Conservation (phyloP, 148 eudicot species). For the Nyssa sinensis region DNA sequence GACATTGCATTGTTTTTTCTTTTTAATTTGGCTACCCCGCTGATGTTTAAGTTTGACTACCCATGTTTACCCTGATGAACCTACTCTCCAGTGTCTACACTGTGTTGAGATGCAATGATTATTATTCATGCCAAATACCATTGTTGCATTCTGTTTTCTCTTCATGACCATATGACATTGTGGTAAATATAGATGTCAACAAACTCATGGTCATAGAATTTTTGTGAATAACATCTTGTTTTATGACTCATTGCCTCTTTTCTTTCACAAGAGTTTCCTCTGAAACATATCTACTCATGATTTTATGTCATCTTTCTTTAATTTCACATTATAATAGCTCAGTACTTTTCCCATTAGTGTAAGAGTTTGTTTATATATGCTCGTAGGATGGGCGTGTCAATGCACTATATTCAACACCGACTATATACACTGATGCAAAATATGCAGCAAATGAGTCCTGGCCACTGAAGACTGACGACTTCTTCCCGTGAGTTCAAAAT, state of each 20-base stretch:
- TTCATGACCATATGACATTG: no score
- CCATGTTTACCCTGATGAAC: background rate
- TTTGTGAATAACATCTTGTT: conserved; percentile 3
- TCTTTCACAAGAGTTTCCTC: background rate
- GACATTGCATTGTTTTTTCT: no score
- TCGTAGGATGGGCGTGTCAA: conserved; percentile 96
- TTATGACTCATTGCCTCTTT: background rate
- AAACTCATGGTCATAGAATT: background rate
- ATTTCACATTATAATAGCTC: no score
- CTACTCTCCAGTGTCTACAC: no score
- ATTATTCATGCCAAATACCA: no score
- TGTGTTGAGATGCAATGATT: background rate
- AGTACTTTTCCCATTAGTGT: no score
- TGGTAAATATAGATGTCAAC: no score
- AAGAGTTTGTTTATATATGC: conserved; percentile 1
- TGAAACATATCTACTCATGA: background rate
- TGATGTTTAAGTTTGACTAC: background rate
- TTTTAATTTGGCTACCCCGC: background rate
- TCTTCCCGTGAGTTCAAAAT: conserved; percentile 78
- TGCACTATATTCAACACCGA: conserved; percentile 91
- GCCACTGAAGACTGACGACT: conserved; percentile 91
- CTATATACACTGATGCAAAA: conserved; percentile 93
- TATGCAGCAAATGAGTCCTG: conserved; percentile 60
- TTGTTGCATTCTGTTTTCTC: no score
- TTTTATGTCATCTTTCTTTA: no score